Evolutionary conservation across 306 rosid species (phyloP).

Genomic region (Malus sylvestris): DNA sequence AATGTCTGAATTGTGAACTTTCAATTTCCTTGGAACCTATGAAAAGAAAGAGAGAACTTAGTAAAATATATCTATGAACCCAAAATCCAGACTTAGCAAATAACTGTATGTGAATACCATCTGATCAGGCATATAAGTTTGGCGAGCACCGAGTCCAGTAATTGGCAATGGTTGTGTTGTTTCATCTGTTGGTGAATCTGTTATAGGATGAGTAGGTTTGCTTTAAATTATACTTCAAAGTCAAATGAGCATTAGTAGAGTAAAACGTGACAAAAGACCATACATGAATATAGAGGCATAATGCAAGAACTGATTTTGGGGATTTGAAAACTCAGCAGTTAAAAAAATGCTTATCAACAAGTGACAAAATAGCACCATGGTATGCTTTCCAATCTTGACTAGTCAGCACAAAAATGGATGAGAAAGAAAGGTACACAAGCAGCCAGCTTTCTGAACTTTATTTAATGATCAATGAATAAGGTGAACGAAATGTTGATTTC

Average conservation of each 20-base stretch:
- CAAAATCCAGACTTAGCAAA: conserved; percentile 10
- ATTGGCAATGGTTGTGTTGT: conserved; percentile 19
- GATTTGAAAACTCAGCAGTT: background rate
- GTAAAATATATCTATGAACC: background rate
- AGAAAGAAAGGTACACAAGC: background rate
- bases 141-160: conserved; percentile 27
- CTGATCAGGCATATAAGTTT: conserved; percentile 41
- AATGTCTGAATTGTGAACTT: conserved; percentile 50
- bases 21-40: conserved; percentile 63
- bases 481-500: background rate
- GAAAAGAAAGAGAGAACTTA: conserved; percentile 13
- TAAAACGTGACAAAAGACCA: background rate
- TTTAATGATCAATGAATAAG: background rate
- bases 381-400: background rate
- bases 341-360: background rate
- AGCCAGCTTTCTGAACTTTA: background rate
- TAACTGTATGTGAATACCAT: conserved; percentile 33
- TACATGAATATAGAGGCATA: background rate
- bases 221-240: background rate
- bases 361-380: background rate
- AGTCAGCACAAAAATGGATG: background rate
- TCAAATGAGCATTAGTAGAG: background rate
- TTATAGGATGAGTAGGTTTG: conserved; percentile 18
- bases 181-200: conserved; percentile 42
- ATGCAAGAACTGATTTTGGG: background rate